Evolutionary conservation across 2,329 filamentous ascomycete species (phyloP).

Genomic region (Hypoxylon sp.): DNA sequence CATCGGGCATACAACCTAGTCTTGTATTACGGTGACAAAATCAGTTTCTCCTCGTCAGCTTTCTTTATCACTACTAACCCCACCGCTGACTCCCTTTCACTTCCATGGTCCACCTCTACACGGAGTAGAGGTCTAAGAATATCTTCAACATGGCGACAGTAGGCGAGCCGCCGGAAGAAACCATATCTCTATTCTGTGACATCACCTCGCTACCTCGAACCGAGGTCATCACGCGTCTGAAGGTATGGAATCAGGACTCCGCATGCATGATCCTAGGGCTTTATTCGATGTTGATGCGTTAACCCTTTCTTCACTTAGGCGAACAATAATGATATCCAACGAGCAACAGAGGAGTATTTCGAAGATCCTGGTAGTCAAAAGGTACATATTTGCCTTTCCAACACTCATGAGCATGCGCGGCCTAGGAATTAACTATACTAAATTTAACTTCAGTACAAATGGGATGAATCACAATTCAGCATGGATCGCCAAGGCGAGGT

Average conservation of each 20-base stretch:
- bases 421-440: constrained; percentile 16
- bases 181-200: constrained; percentile 43
- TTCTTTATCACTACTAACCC: constrained; percentile 1
- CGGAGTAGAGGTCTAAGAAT: not conserved
- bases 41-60: not conserved
- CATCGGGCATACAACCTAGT: not conserved
- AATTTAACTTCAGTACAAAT: constrained; percentile 61
- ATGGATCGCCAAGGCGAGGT: constrained; percentile 67
- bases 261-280: constrained; percentile 15
- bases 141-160: constrained; percentile 48
- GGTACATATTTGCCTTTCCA: constrained; percentile 49
- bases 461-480: constrained; percentile 70
- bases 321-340: constrained; percentile 64
- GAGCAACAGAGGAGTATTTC: constrained; percentile 68
- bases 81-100: not conserved
- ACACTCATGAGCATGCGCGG: not conserved
- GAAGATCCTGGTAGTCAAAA: constrained; percentile 62
- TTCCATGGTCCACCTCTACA: constrained; percentile 29
- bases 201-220: constrained; percentile 43
- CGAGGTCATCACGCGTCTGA: constrained; percentile 49
- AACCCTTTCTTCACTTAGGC: constrained; percentile 50
- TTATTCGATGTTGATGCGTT: constrained; percentile 10
- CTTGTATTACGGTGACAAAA: constrained; percentile 2
- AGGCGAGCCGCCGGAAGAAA: constrained; percentile 42
- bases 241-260: constrained; percentile 43